Evolutionary conservation across 2,329 filamentous ascomycete species (phyloP).

Genomic region (Diaporthe sp.): DNA sequence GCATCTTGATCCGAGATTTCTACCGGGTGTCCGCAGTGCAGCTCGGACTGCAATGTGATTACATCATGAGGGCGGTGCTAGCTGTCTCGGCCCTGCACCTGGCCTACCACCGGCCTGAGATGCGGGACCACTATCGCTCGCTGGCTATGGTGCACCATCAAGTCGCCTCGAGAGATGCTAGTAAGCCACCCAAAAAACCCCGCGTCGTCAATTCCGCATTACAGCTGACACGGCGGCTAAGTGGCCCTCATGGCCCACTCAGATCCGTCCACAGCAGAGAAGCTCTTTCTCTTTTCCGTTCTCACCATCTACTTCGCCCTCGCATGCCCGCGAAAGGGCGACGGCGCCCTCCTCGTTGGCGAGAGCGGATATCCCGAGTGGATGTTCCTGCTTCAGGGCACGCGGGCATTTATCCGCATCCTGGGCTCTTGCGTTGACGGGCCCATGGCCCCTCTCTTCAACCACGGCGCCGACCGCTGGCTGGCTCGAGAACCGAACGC

Average conservation of each 20-base stretch:
- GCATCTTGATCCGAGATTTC: neutral
- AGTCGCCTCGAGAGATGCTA: slow-evolving; percentile 1
- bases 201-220: neutral
- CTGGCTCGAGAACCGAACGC: neutral
- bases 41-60: slow-evolving; percentile 1
- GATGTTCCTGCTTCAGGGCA: neutral
- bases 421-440: neutral
- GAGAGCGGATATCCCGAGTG: slow-evolving; percentile 10
- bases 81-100: neutral
- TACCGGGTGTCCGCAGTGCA: neutral
- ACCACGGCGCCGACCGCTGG: slow-evolving; percentile 20
- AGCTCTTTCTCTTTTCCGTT: neutral
- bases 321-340: neutral
- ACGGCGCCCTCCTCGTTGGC: neutral
- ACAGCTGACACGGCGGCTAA: neutral
- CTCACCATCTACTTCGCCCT: slow-evolving; percentile 14
- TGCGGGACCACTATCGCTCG: neutral
- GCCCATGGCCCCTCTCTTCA: neutral
- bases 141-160: slow-evolving; percentile 4
- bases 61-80: slow-evolving; percentile 5
- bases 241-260: neutral
- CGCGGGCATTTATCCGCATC: neutral
- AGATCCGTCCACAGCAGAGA: neutral
- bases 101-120: neutral
- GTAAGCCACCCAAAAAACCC: neutral